A percentile compares a stretch with the other conserved stretches of the same genome.
Conservation (phyloP, 2,329 filamentous ascomycete species). For the Grosmannia huntii region DNA sequence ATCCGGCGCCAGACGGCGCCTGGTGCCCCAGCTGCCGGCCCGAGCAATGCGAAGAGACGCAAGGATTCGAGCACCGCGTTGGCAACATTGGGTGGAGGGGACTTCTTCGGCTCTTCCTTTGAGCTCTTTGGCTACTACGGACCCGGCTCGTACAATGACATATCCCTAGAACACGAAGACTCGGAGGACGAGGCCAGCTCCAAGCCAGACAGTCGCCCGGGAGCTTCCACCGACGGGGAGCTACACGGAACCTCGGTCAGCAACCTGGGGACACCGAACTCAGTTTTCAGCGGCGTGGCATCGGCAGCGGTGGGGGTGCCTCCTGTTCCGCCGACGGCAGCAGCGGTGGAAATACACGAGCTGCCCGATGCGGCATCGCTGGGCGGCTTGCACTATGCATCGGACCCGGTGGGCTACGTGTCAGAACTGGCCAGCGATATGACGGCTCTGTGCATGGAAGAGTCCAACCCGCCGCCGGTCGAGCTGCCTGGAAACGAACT, state of each 20-base stretch:
- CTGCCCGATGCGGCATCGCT: constrained; percentile 16
- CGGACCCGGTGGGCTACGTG: constrained; percentile 30
- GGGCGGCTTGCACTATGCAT: constrained; percentile 12
- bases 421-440: constrained; percentile 34
- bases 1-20: constrained; percentile 18
- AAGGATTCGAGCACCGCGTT: constrained; percentile 15
- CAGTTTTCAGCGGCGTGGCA: not conserved
- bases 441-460: constrained; percentile 26
- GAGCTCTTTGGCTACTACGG: constrained; percentile 42
- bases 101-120: constrained; percentile 23
- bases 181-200: constrained; percentile 6
- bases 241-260: not conserved
- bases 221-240: not conserved
- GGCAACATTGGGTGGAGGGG: constrained; percentile 19
- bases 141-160: constrained; percentile 30
- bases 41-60: not conserved
- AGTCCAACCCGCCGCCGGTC: constrained; percentile 29
- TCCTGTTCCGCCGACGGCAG: constrained; percentile 18
- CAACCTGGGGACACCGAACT: not conserved
- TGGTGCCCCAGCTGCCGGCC: not conserved
- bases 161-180: constrained; percentile 31
- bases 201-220: not conserved
- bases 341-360: constrained; percentile 10
- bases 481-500: constrained; percentile 28
- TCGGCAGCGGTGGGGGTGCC: not conserved